Evolutionary conservation across 2,329 filamentous ascomycete species (phyloP), one percentile per base, ranked within the genome.

Genomic region (Madurella fahalii): DNA sequence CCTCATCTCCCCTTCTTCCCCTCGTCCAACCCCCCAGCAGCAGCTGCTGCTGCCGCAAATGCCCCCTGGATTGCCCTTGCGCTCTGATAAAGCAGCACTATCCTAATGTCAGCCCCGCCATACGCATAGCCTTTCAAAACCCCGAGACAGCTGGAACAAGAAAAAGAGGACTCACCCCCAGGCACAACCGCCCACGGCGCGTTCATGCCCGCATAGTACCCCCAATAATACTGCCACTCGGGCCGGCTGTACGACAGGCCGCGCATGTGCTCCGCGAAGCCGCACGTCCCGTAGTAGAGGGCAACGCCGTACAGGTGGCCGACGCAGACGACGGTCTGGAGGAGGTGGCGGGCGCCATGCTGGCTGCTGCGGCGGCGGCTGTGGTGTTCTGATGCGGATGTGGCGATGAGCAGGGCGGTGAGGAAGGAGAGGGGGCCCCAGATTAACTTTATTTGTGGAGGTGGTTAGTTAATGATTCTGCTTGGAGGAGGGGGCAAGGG

Each of bases 151-250:
- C 34, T 11, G 11, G 34, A 16, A n/a, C 3, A 39, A 42, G 43
- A 40, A 25, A 13, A 44, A 25, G 25, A 2, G 15, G 3, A 76
- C 80, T 71, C 63, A 84, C 81, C 64, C 2, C 72, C 61, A 5
- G 83, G 83, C 20, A 85, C 74, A 1, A 83, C 61, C 1, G 74
- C 77, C 83, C 83, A 86, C 0, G 82, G 80, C 15, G 76, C 64
- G 63, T 86, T 86, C 66, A 84, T 78, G 2, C 77, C 78, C 5
- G 81, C 71, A 57, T 83, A 86, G 61, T 86, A 86, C 16, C 81
- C 71, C 82, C 82, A 86, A 62, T 80, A 84, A 61, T 86, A 86
- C 31, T 80, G 65, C 18, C 73, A 69, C 68, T 86, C 83, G 1
- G 83, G 83, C 20, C 83, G 75, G 60, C 78, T 82, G 63, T 82